Evolutionary conservation across 495 filamentous ascomycete species (phyloP).

Genomic region (Neurospora hispaniola): DNA sequence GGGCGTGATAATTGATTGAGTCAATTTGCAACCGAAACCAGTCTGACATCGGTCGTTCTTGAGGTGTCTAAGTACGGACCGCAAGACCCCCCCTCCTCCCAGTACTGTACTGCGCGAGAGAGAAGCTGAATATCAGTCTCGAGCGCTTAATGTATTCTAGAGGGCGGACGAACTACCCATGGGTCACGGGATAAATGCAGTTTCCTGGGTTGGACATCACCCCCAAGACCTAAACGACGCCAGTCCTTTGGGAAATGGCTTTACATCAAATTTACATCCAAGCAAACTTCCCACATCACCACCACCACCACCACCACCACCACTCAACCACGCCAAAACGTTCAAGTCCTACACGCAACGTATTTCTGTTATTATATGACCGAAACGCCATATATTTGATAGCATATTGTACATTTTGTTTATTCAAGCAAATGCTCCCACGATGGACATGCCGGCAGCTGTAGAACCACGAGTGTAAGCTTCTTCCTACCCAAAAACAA

Average conservation of each 20-base stretch:
- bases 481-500: background rate
- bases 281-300: background rate
- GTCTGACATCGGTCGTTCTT: too few species aligned
- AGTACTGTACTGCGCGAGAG: too few species aligned
- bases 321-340: background rate
- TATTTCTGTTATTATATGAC: background rate
- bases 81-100: too few species aligned
- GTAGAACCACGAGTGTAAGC: constrained; percentile 10
- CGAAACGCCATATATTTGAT: background rate
- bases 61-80: too few species aligned
- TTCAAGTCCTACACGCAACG: background rate
- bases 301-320: background rate
- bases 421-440: constrained; percentile 40
- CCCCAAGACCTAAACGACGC: background rate
- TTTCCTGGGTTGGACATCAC: background rate
- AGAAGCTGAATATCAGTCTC: too few species aligned
- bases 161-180: too few species aligned
- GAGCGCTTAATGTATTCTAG: too few species aligned
- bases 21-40: too few species aligned
- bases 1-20: too few species aligned
- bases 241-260: background rate
- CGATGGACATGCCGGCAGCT: constrained; percentile 51
- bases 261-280: background rate
- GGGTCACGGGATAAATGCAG: background rate
- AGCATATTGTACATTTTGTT: background rate